A percentile compares a stretch with the other conserved stretches of the same genome.
phyloP scores from a whole-genome alignment of 2,329 filamentous ascomycete genomes.

The Fusarium annulatum region DNA sequence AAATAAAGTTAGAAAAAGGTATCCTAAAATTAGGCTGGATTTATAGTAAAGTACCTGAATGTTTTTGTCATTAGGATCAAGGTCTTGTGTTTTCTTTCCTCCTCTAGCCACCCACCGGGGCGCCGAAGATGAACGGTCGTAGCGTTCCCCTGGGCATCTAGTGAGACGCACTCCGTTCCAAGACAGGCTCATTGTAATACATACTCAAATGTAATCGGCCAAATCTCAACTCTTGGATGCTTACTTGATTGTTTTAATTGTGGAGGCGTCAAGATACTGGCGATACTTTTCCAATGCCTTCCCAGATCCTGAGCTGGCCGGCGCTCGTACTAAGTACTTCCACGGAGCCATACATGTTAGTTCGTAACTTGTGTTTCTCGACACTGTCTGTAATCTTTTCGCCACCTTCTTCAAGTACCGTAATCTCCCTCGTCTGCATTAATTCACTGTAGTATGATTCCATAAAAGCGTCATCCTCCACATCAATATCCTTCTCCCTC shows the following conservation, averaged over 20 bases:
- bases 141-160: neutral
- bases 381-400: neutral
- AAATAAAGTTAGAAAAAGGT: too few relatives aligned
- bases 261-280: neutral
- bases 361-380: neutral
- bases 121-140: neutral
- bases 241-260: neutral
- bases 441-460: neutral
- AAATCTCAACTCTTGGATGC: neutral
- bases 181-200: neutral
- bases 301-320: neutral
- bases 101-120: neutral
- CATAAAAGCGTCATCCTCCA: neutral
- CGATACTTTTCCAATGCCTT: neutral
- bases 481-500: neutral
- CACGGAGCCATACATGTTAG: neutral
- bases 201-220: neutral
- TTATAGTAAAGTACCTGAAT: too few relatives aligned
- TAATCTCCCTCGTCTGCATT: neutral
- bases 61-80: too few relatives aligned
- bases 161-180: neutral
- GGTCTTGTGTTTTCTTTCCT: too few relatives aligned
- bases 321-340: neutral
- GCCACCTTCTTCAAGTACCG: neutral
- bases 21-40: too few relatives aligned